phyloP scores from a whole-genome alignment of 306 rosid species.

The Neltuma alba region DNA sequence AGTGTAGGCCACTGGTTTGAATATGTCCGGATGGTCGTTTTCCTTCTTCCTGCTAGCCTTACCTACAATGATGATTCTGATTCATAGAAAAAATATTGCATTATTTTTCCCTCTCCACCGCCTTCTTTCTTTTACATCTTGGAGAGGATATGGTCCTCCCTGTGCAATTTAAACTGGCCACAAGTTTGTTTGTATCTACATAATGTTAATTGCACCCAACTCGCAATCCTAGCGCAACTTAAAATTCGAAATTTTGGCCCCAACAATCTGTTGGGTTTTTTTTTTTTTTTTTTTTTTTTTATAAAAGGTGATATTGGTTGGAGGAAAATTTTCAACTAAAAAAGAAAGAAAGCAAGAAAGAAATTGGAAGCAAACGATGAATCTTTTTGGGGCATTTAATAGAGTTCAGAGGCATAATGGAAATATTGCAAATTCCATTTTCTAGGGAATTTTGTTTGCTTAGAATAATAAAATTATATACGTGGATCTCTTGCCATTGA shows the following conservation, averaged over 20 bases:
- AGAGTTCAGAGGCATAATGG: neutral
- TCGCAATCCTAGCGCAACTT: too few species aligned
- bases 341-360: too few species aligned
- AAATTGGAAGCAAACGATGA: neutral
- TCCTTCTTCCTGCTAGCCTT: slow-evolving; percentile 22
- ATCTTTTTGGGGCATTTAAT: neutral
- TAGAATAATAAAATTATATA: neutral
- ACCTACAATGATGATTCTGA: slow-evolving; percentile 4
- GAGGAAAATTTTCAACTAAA: neutral
- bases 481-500: neutral
- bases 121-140: neutral
- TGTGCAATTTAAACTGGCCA: neutral
- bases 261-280: neutral
- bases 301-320: neutral
- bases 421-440: neutral
- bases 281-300: too few species aligned
- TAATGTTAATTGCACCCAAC: neutral
- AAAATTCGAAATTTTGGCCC: neutral
- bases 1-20: slow-evolving; percentile 33
- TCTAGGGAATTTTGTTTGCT: neutral
- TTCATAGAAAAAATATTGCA: neutral
- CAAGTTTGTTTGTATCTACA: neutral
- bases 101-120: neutral
- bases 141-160: neutral
- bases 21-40: slow-evolving; percentile 25